Percentiles rank a stretch among this genome's conserved stretches.
These are phyloP conservation scores for Podospora sp. DNA, from an alignment of 495 filamentous ascomycete species.

Conservation along the genomic window DNA sequence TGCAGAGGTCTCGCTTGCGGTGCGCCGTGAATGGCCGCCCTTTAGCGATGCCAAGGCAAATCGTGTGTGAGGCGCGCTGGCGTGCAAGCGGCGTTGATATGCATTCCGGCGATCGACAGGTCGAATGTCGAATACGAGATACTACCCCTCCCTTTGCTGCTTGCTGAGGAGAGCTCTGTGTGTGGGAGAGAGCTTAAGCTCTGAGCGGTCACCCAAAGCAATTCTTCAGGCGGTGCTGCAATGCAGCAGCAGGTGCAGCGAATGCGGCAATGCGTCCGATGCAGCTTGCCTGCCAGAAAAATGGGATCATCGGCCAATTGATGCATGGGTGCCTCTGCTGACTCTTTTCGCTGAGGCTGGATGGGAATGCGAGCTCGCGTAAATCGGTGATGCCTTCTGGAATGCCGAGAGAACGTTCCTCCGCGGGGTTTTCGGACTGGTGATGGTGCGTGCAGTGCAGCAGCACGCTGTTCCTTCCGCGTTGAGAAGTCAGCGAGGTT, in stretches of 20 bases:
- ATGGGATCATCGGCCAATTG: background rate
- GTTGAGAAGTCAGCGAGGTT: background rate
- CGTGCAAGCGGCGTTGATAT: background rate
- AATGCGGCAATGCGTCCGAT: constrained; percentile 3
- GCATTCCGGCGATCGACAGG: background rate
- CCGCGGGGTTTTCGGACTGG: background rate
- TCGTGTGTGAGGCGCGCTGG: background rate
- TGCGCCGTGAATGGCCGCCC: background rate
- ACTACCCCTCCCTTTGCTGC: background rate
- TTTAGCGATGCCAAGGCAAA: background rate
- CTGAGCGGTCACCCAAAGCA: background rate
- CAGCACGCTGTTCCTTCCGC: background rate
- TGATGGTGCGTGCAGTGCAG: background rate
- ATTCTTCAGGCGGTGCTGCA: background rate
- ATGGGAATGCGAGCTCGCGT: background rate
- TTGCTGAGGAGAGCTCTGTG: no score
- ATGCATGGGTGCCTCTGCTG: background rate
- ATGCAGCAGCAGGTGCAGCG: constrained; percentile 7
- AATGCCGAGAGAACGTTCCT: constrained; percentile 1
- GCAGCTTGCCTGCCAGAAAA: background rate
- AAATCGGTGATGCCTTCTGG: constrained; percentile 1
- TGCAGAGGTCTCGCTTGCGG: background rate
- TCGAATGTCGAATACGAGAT: background rate
- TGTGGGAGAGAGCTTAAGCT: no score
- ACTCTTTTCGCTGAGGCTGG: constrained; percentile 1